Conservation (phyloP, 2,329 filamentous ascomycete genomes). For the Graphiopsis chlorocephala region DNA sequence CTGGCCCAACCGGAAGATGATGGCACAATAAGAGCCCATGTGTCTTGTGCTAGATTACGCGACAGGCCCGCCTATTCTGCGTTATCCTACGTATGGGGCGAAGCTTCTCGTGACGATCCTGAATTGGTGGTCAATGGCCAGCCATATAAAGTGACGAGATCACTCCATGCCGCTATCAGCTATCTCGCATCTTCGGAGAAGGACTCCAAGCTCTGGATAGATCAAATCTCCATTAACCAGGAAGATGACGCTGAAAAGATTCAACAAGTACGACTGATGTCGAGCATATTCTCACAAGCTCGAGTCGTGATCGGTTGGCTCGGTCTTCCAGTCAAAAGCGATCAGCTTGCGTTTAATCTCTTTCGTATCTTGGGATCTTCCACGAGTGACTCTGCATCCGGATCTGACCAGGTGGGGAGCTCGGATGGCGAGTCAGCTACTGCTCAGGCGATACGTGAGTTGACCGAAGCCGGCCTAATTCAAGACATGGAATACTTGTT, state of each 20-base stretch:
- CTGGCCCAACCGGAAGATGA: not conserved
- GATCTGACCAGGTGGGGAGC: not conserved
- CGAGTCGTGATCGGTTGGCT: not conserved
- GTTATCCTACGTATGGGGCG: not conserved
- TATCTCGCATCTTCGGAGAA: not conserved
- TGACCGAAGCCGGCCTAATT: not conserved
- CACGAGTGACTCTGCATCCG: not conserved
- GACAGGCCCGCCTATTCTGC: not conserved
- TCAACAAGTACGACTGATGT: not conserved
- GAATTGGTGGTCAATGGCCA: not conserved
- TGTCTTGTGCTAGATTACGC: not conserved
- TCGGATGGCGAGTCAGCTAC: not conserved
- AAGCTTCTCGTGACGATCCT: not conserved
- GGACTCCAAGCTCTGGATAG: not conserved
- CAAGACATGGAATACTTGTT: not conserved
- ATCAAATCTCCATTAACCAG: not conserved
- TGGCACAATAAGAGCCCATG: not conserved
- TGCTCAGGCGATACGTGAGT: not conserved
- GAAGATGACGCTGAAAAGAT: not conserved
- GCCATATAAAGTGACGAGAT: not conserved
- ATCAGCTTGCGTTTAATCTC: not conserved
- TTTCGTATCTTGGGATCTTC: not conserved
- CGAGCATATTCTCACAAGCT: not conserved
- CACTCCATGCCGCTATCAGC: not conserved
- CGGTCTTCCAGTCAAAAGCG: not conserved